These are phyloP conservation scores for Medicago truncatula DNA, from an alignment of 306 rosid genomes.

Conservation along the genomic window MtrunA17r5.0-ANR NC_053042.1:46746501-46747000, in stretches of 20 bases:
- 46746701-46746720: neutral
- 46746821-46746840: constrained; percentile 72
- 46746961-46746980: constrained; percentile 15
- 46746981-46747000: neutral
- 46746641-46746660: neutral
- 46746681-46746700: neutral
- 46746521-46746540: constrained; percentile 64
- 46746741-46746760: neutral
- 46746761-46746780: constrained; percentile 30
- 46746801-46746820: constrained; percentile 49
- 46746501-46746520: constrained; percentile 29
- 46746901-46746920: constrained; percentile 53
- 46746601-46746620: constrained; percentile 63
- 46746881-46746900: constrained; percentile 77
- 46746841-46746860: constrained; percentile 62
- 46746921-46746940: constrained; percentile 42
- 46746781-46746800: constrained; percentile 45
- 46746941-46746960: constrained; percentile 46
- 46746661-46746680: neutral
- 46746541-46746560: constrained; percentile 70
- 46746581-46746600: constrained; percentile 85
- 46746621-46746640: neutral
- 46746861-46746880: constrained; percentile 37
- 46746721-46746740: neutral
- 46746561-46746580: constrained; percentile 44